Conservation (phyloP, 306 rosid species). For the Purshia tridentata region DNA sequence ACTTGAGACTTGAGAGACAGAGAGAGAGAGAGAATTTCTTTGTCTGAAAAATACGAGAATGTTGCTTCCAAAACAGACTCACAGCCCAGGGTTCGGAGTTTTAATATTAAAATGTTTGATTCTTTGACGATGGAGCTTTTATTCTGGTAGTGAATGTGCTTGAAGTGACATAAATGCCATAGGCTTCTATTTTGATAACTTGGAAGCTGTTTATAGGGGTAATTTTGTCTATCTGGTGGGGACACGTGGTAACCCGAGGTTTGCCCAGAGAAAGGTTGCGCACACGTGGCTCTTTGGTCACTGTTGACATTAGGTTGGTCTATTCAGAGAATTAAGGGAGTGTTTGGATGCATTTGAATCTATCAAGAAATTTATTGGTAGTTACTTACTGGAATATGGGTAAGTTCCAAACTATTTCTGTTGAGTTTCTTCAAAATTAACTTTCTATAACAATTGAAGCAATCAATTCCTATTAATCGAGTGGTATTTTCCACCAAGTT, state of each 20-base stretch:
- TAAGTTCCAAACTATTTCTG: conserved; percentile 11
- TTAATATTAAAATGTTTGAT: conserved; percentile 6
- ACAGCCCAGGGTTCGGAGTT: not conserved
- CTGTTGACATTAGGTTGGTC: not conserved
- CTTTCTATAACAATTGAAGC: not conserved
- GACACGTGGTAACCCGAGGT: conserved; percentile 13
- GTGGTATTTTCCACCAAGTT: not conserved
- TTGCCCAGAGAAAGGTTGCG: not conserved
- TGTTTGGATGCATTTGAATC: conserved; percentile 14
- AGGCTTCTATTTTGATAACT: too few species aligned
- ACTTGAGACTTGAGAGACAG: conserved; percentile 16
- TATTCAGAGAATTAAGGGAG: not conserved
- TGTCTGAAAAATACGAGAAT: conserved; percentile 8
- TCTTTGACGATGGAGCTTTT: not conserved
- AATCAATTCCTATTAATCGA: too few species aligned
- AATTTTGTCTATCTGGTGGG: not conserved
- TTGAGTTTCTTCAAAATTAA: not conserved
- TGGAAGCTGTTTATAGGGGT: not conserved
- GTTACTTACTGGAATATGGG: not conserved
- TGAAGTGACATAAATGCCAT: conserved; percentile 19
- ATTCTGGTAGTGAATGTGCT: not conserved
- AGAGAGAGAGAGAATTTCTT: conserved; percentile 20
- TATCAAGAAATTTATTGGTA: not conserved
- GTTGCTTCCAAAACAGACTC: conserved; percentile 12
- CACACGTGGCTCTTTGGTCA: conserved; percentile 17